Percentiles rank a stretch among this genome's conserved stretches.
phyloP scores from a whole-genome alignment of 306 rosid genomes.

The Oxytropis ochrocephala region DNA sequence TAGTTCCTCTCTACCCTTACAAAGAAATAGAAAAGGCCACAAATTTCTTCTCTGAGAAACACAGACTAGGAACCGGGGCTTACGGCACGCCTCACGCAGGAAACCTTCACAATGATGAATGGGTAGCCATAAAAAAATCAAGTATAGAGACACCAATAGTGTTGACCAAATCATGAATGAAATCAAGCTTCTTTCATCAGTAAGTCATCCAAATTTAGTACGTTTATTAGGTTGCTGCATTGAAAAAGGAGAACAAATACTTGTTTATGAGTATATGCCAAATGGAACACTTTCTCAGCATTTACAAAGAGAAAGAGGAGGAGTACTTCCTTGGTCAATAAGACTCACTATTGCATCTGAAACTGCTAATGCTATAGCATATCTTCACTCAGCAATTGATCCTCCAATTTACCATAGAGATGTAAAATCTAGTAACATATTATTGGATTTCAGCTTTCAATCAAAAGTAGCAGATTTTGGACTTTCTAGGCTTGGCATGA shows the following conservation, averaged over 20 bases:
- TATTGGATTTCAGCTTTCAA: conserved; percentile 62
- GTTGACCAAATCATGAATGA: conserved; percentile 93
- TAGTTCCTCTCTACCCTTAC: conserved; percentile 66
- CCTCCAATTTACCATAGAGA: conserved; percentile 97
- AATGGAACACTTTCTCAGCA: conserved; percentile 87
- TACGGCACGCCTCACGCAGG: conserved; percentile 88
- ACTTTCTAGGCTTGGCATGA: conserved; percentile 89
- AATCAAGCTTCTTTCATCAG: conserved; percentile 84
- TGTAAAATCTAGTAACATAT: conserved; percentile 84
- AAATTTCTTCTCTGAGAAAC: conserved; percentile 59
- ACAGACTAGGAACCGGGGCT: conserved; percentile 89
- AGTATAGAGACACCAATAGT: conserved; percentile 69
- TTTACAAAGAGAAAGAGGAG: conserved; percentile 63
- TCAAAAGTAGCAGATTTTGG: conserved; percentile 98
- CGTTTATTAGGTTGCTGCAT: conserved; percentile 94
- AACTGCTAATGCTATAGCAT: conserved; percentile 84
- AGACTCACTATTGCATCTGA: conserved; percentile 86
- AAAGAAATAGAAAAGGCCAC: conserved; percentile 82
- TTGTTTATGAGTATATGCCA: conserved; percentile 88
- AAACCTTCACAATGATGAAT: conserved; percentile 63
- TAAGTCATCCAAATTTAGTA: conserved; percentile 92
- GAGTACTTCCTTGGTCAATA: conserved; percentile 72
- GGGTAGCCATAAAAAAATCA: conserved; percentile 78
- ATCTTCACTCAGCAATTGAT: conserved; percentile 73
- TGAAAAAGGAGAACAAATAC: conserved; percentile 81